Conservation (phyloP, 768 basidiomycete genomes). For the Fomitopsis pulvina region DNA sequence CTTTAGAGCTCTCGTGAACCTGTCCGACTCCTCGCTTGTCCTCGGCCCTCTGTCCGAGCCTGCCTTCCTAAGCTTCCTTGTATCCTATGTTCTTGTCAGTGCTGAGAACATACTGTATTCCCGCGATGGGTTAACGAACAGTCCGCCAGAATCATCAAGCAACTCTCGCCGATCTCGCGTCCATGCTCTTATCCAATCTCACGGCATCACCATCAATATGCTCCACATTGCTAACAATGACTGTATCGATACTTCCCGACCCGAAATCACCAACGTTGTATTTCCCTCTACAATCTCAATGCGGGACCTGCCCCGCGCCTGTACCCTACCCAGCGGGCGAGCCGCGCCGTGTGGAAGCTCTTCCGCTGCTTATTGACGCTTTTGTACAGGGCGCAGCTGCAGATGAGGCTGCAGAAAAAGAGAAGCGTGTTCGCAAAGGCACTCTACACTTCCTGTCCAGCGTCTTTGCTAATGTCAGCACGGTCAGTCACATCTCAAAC, state of each 20-base stretch:
- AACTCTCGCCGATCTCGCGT: constrained; percentile 86
- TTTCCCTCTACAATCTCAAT: constrained; percentile 73
- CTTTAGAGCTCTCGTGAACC: constrained; percentile 87
- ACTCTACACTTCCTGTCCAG: constrained; percentile 87
- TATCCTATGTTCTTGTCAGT: constrained; percentile 86
- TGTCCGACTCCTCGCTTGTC: constrained; percentile 77
- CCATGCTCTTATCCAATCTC: constrained; percentile 97
- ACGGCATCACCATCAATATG: constrained; percentile 70
- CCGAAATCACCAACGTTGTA: constrained; percentile 43
- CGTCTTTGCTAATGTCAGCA: constrained; percentile 88
- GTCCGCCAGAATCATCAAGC: constrained; percentile 73
- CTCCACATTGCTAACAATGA: constrained; percentile 53
- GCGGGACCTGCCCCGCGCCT: constrained; percentile 72
- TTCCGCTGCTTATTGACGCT: constrained; percentile 85
- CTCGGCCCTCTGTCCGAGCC: constrained; percentile 61
- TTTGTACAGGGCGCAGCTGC: constrained; percentile 70
- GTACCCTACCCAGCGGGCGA: constrained; percentile 60
- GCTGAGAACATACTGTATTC: background rate
- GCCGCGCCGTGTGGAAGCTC: constrained; percentile 47
- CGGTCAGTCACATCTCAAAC: constrained; percentile 39
- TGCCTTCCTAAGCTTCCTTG: constrained; percentile 71
- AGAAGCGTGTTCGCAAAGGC: constrained; percentile 58
- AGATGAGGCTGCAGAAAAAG: constrained; percentile 40
- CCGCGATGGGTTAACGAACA: constrained; percentile 3
- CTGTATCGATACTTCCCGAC: constrained; percentile 55